Evolutionary conservation across 139 green algal genomes (phyloP).

Genomic region (Chlorella sp.): DNA sequence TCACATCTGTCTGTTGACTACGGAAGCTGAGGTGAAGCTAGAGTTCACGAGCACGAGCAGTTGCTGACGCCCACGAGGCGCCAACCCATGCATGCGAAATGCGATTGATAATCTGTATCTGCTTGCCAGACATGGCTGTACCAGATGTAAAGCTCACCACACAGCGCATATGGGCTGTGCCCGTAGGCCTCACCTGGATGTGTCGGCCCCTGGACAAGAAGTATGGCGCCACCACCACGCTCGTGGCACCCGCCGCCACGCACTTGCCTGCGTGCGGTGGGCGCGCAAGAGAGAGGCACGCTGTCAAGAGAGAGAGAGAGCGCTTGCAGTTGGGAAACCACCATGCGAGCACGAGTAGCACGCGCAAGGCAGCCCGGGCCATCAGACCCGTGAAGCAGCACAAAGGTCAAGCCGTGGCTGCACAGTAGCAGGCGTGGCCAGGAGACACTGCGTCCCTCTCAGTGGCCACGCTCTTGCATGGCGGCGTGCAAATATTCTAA

Average conservation of each 20-base stretch:
- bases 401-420: neutral
- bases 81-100: no score
- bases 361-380: neutral
- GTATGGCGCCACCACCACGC: conserved; percentile 78
- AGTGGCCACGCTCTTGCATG: no score
- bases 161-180: neutral
- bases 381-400: neutral
- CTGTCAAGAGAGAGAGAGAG: neutral
- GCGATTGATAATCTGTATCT: no score
- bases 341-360: neutral
- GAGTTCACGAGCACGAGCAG: no score
- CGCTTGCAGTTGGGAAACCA: neutral
- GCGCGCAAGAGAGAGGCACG: neutral
- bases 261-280: conserved; percentile 30
- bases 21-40: no score
- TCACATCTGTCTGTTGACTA: no score
- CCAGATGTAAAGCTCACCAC: neutral
- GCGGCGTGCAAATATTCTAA: no score
- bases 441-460: neutral
- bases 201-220: conserved; percentile 79
- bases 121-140: neutral
- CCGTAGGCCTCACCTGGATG: conserved; percentile 39
- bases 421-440: neutral
- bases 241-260: conserved; percentile 29
- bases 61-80: no score